Evolutionary conservation across 1,284 basidiomycete genomes (phyloP), one percentile per base, ranked within the genome.

Genomic region (Cutaneotrichosporon spelunceum): DNA sequence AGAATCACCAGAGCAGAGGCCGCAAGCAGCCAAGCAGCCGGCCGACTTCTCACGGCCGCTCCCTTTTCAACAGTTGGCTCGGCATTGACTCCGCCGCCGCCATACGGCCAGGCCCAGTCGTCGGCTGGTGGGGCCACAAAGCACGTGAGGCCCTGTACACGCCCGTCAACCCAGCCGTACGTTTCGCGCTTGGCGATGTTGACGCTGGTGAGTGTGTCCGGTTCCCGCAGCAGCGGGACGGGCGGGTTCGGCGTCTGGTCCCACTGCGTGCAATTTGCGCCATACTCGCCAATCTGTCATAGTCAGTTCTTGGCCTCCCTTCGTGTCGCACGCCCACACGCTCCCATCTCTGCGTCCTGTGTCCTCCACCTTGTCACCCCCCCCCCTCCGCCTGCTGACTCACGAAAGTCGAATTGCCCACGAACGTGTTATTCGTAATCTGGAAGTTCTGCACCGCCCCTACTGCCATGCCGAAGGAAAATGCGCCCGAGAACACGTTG

Each of bases 401-500:
- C 47, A 75, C 72, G 75, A 91, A 91, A 5, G 88, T 85, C 4
- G 85, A 86, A 73, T 91, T 91, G 14, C 86, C 87, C 14, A 84
- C 58, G 50, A 92, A 80, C 3, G 78, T 68, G 74, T 91, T 91
- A 70, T 83, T 82, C 60, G 83, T 76, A 29, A 91, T 81, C 0
- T 84, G 86, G 73, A 90, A 91, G 71, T 88, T 85, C 19, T 71
- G 72, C 3, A 87, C 86, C 8, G 85, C 85, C 21, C 83, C 83
- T 45, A 89, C 81, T 13, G 86, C 89, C 24, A 76, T 70, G 6
- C 65, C 73, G 56, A 70, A 75, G 5, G 72, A 68, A 53, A 80
- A 76, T 7, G 87, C 88, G 10, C 90, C 90, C 11, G 84, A 83
- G 54, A 92, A 79, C 27, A 77, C 74, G 78, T 93, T 93, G 74